A percentile compares a stretch with the other conserved stretches of the same genome.
Evolutionary conservation across 2,329 filamentous ascomycete species (phyloP).

Genomic region (Colletotrichum theobromicola): DNA sequence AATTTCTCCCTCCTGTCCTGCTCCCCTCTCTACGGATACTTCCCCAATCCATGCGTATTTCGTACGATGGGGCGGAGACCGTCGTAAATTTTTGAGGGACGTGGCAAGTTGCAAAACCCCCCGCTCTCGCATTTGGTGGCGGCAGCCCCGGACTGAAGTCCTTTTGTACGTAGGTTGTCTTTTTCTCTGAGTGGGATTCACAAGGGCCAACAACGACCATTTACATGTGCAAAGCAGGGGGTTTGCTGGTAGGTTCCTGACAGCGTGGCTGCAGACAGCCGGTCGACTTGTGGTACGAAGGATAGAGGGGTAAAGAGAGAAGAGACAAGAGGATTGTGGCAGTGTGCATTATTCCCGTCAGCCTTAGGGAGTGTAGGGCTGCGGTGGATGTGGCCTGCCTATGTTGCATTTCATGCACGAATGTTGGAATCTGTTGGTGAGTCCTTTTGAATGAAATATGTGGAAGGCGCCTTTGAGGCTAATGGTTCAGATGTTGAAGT

Average conservation of each 20-base stretch:
- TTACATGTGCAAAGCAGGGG: not conserved
- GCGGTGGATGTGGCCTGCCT: not conserved
- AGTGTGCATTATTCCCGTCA: not conserved
- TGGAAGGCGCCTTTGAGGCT: not conserved
- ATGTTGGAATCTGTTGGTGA: not conserved
- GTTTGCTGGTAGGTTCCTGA: not conserved
- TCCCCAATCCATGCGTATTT: not conserved
- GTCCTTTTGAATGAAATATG: not conserved
- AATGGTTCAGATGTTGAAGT: not conserved
- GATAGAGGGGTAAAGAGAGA: not conserved
- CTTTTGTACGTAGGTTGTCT: not conserved
- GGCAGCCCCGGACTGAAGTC: not conserved
- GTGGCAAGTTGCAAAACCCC: not conserved
- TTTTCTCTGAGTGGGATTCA: not conserved
- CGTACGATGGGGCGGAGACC: not conserved
- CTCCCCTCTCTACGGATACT: not conserved
- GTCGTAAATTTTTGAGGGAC: not conserved
- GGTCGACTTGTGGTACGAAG: not conserved
- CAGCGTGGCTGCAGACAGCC: not conserved
- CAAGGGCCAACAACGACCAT: not conserved
- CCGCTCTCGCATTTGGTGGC: not conserved
- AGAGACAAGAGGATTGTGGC: not conserved
- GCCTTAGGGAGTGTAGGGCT: not conserved
- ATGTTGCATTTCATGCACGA: not conserved
- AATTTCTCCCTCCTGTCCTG: not conserved